Evolutionary conservation across 768 basidiomycete species (phyloP), one percentile per base, ranked within the genome.

Genomic region (Auriscalpium vulgare): DNA sequence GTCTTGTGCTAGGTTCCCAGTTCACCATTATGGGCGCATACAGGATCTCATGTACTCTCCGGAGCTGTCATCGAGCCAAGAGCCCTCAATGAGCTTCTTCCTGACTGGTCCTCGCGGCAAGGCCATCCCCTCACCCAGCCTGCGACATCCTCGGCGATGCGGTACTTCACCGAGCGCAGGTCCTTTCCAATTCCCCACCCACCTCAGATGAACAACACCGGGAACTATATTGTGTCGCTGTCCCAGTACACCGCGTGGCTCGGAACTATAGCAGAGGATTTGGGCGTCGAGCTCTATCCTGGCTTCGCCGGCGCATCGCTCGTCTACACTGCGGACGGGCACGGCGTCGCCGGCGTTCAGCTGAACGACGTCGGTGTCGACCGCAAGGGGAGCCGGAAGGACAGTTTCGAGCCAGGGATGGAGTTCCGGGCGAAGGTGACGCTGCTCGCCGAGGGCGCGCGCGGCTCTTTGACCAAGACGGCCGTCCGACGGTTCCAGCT

Each of bases 311-410:
- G 89, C n/a, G 87, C 95, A 0, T 80, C 84, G 36, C 69, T 97
- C 13, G 78, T 97, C 0, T 85, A 88, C 59, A 78, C 81, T 47
- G 76, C 83, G 4, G 80, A 83, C 57, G 86, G 72, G 60, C 73
- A 66, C 55, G 79, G 70, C 54, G 86, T 94, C 10, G 75, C 74
- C 36, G 97, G 95, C 8, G 87, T 97, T 29, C 74, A 84, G 35
- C 97, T 95, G 36, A 95, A 97, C 65, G 97, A 97, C 66, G 92
- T 95, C 23, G 97, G 95, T 2, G 75, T 99, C 50, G 87, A 94
- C 62, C 84, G 82, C 62, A 73, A 83, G 46, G 82, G 81, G 35
- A 75, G 79, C 53, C 81, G 84, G 68, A 98, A 97, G 70, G 83
- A 91, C 21, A 78, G 83, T 3, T 99, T 94, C 66, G 94, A 97